phyloP scores from a whole-genome alignment of 176 grass and related monocot genomes.

The Leersia perrieri region DNA sequence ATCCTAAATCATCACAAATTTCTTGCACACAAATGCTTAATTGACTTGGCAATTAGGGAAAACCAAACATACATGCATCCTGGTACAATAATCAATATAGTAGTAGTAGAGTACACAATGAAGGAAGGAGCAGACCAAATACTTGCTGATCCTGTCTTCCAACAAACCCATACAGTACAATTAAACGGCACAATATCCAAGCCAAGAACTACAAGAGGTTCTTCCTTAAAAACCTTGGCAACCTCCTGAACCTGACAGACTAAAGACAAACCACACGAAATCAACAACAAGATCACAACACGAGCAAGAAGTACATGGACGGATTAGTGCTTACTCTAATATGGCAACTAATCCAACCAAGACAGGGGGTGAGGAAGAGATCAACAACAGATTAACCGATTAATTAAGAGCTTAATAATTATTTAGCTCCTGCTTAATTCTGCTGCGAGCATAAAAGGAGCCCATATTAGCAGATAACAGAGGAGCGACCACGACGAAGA shows the following conservation, averaged over 20 bases:
- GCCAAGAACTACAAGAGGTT: not conserved
- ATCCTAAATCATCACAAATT: not conserved
- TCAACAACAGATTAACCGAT: not conserved
- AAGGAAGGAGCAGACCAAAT: conserved; percentile 14
- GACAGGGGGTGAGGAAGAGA: not conserved
- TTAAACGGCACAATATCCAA: not conserved
- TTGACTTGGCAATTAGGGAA: not conserved
- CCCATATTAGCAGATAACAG: conserved; percentile 38
- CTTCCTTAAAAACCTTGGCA: conserved; percentile 22
- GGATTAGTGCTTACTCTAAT: conserved; percentile 32
- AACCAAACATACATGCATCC: not conserved
- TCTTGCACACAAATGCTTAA: not conserved
- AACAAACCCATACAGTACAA: not conserved
- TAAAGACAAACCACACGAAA: not conserved
- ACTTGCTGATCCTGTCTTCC: conserved; percentile 21
- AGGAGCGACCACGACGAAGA: not conserved
- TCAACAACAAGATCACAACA: not conserved
- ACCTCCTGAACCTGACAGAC: conserved; percentile 24
- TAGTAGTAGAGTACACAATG: not conserved
- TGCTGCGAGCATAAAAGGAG: conserved; percentile 44
- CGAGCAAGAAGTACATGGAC: not conserved
- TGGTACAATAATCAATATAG: too few species aligned
- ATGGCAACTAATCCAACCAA: conserved; percentile 20
- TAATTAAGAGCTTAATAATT: not conserved
- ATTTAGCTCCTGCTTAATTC: not conserved